phyloP scores from a whole-genome alignment of 805 yeast species.

The Ogataea allantospora region DNA sequence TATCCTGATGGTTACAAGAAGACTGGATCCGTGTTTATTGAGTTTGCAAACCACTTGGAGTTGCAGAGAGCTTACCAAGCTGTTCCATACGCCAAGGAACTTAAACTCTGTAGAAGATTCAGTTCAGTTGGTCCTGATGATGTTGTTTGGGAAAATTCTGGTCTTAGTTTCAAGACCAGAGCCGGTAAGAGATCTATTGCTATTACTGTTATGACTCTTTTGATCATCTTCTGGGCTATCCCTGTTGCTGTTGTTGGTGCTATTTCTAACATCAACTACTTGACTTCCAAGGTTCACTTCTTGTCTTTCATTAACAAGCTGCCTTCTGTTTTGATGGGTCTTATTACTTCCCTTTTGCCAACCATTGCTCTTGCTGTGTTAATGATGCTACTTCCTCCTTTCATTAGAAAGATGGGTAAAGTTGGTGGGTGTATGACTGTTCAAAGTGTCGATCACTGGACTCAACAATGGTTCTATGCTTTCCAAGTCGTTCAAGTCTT shows the following conservation, averaged over 20 bases:
- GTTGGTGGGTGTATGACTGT: conserved; percentile 68
- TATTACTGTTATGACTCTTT: conserved; percentile 56
- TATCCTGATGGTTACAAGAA: conserved; percentile 49
- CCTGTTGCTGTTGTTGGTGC: conserved; percentile 98
- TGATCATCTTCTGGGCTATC: conserved; percentile 89
- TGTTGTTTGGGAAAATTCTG: conserved; percentile 77
- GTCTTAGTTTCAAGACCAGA: conserved; percentile 57
- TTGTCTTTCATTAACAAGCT: conserved; percentile 71
- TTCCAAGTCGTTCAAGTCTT: conserved; percentile 91
- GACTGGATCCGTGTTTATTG: conserved; percentile 71
- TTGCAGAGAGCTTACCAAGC: conserved; percentile 88
- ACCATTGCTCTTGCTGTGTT: conserved; percentile 74
- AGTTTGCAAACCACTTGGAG: conserved; percentile 81
- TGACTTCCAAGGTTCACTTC: conserved; percentile 71
- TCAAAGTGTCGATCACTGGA: conserved; percentile 73
- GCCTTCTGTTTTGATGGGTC: conserved; percentile 70
- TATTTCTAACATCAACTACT: conserved; percentile 78
- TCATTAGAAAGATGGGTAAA: conserved; percentile 75
- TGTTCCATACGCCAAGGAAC: conserved; percentile 52
- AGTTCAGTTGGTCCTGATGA: conserved; percentile 79
- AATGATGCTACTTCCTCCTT: conserved; percentile 84
- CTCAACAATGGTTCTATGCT: conserved; percentile 86
- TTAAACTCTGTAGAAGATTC: conserved; percentile 45
- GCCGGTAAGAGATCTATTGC: conserved; percentile 57
- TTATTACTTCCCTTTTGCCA: conserved; percentile 86